Percentiles rank a stretch among this genome's conserved stretches.
Evolutionary conservation across 2,329 filamentous ascomycete species (phyloP).

Genomic region (Nothophoma quercina): DNA sequence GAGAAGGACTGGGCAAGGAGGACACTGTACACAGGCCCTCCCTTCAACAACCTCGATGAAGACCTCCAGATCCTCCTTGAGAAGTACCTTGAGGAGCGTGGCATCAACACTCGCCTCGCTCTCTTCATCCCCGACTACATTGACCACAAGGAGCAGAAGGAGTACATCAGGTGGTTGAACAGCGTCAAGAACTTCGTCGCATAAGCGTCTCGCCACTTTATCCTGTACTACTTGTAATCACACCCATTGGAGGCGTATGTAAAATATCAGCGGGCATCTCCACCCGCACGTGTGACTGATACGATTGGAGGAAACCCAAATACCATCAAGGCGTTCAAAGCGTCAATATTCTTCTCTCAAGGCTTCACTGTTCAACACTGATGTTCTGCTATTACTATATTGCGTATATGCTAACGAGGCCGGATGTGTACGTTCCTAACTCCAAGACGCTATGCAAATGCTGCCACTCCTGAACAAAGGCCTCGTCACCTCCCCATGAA

Average conservation of each 20-base stretch:
- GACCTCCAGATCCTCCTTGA: slow-evolving; percentile 93
- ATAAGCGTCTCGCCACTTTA: slow-evolving; percentile 35
- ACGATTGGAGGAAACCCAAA: slow-evolving; percentile 3
- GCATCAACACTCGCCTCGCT: slow-evolving; percentile 84
- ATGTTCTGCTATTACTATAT: not conserved
- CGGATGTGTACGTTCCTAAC: not conserved
- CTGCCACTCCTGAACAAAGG: not conserved
- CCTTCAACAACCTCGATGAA: slow-evolving; percentile 93
- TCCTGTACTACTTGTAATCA: slow-evolving; percentile 31
- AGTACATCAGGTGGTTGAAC: slow-evolving; percentile 90
- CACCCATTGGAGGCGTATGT: slow-evolving; percentile 29
- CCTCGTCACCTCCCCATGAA: slow-evolving; percentile 37
- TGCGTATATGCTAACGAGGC: not conserved
- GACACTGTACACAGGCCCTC: slow-evolving; percentile 86
- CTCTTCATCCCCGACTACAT: slow-evolving; percentile 96
- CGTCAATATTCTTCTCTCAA: slow-evolving; percentile 6
- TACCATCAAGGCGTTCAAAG: slow-evolving; percentile 10
- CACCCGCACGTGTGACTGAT: slow-evolving; percentile 14
- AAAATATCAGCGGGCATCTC: slow-evolving; percentile 31
- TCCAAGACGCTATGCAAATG: slow-evolving; percentile 14
- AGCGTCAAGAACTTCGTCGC: slow-evolving; percentile 86
- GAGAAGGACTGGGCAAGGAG: slow-evolving; percentile 80
- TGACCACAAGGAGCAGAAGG: slow-evolving; percentile 97
- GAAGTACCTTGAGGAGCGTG: slow-evolving; percentile 92
- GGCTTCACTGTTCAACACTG: not conserved